These are phyloP conservation scores for Solioccasus polychromus DNA, from an alignment of 768 basidiomycete genomes.

Conservation along the genomic window DNA sequence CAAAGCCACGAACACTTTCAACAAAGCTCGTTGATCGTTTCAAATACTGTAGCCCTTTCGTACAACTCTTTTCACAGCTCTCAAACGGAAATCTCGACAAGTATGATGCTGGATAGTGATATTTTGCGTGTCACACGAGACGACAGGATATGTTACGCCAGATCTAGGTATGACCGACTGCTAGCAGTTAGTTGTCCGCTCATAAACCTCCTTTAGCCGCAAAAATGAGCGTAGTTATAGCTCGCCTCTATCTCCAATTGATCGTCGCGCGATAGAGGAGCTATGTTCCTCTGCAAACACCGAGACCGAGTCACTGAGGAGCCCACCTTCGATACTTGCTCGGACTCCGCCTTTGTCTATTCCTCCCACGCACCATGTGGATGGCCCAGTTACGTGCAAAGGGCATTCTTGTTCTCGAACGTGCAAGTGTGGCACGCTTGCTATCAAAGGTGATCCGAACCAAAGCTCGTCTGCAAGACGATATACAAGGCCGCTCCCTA, in stretches of 20 bases:
- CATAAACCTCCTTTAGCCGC: too few species aligned
- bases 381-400: not conserved
- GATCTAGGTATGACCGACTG: constrained; percentile 7
- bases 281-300: constrained; percentile 1
- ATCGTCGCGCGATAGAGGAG: constrained; percentile 17
- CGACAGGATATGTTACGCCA: not conserved
- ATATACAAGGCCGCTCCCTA: not conserved
- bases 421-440: not conserved
- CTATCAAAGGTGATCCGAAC: not conserved
- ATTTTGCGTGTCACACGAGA: constrained; percentile 18
- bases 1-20: constrained; percentile 5
- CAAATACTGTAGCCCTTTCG: constrained; percentile 4
- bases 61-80: not conserved
- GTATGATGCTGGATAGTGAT: constrained; percentile 13
- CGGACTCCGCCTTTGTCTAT: not conserved
- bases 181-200: not conserved
- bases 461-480: not conserved
- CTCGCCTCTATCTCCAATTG: constrained; percentile 20
- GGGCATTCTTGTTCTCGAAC: not conserved
- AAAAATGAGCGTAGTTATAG: not conserved
- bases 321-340: not conserved
- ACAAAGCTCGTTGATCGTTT: constrained; percentile 21
- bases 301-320: not conserved
- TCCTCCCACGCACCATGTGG: not conserved
- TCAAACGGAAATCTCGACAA: not conserved